Conservation (phyloP, 805 yeast species). For the Komagataella mondaviorum region DNA sequence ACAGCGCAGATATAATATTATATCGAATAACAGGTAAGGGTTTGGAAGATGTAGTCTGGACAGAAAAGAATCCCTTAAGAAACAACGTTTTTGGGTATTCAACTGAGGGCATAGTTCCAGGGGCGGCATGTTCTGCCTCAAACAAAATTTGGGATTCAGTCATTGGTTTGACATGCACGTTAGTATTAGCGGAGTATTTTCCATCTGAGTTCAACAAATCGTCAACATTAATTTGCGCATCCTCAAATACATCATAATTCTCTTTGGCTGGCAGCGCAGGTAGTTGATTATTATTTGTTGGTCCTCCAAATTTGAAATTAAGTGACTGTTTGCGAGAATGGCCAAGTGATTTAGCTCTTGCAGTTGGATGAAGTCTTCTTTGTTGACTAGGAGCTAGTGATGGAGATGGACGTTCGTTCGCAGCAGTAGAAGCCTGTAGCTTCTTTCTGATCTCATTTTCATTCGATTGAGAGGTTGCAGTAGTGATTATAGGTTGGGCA, state of each 20-base stretch:
- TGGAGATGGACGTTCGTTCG: slow-evolving; percentile 1
- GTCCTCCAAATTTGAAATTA: slow-evolving; percentile 30
- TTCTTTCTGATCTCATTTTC: slow-evolving; percentile 18
- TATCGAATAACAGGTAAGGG: slow-evolving; percentile 81
- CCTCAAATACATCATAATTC: slow-evolving; percentile 36
- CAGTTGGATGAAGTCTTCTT: slow-evolving; percentile 55
- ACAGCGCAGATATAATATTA: slow-evolving; percentile 67
- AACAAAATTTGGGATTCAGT: slow-evolving; percentile 33
- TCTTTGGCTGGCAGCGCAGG: slow-evolving; percentile 27
- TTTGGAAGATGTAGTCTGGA: slow-evolving; percentile 88
- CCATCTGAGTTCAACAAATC: slow-evolving; percentile 5
- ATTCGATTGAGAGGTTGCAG: neutral
- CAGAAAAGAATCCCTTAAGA: slow-evolving; percentile 86
- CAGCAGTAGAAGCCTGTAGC: slow-evolving; percentile 1
- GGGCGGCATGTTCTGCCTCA: slow-evolving; percentile 38
- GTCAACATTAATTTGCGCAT: slow-evolving; percentile 28
- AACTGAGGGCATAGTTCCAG: slow-evolving; percentile 84
- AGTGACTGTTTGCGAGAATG: slow-evolving; percentile 56
- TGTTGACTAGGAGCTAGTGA: neutral
- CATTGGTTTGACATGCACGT: slow-evolving; percentile 14
- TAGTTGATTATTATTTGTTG: slow-evolving; percentile 12
- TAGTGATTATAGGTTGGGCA: neutral
- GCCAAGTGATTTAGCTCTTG: slow-evolving; percentile 82
- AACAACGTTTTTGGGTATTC: slow-evolving; percentile 86
- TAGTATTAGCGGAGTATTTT: neutral